A percentile compares a stretch with the other conserved stretches of the same genome.
These are phyloP conservation scores for Neltuma alba DNA, from an alignment of 306 rosid genomes.

Conservation along the genomic window DNA sequence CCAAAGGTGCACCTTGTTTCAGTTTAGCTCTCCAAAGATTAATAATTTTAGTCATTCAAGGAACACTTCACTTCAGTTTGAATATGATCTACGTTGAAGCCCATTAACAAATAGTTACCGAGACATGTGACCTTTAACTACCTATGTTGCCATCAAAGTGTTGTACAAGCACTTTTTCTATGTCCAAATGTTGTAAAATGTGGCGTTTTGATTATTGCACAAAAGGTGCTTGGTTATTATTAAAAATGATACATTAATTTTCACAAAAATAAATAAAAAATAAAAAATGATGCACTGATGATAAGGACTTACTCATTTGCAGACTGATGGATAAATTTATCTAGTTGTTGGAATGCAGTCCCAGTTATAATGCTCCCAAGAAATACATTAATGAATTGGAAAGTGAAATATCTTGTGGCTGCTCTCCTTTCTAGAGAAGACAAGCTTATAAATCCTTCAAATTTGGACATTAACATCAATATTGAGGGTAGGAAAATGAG, in stretches of 20 bases:
- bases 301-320: conserved; percentile 74
- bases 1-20: not conserved
- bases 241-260: not conserved
- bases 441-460: conserved; percentile 77
- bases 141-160: not conserved
- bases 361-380: conserved; percentile 98
- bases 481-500: conserved; percentile 82
- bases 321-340: conserved; percentile 82
- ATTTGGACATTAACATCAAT: conserved; percentile 93
- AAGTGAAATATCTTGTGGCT: conserved; percentile 83
- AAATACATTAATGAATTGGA: conserved; percentile 86
- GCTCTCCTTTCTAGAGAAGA: conserved; percentile 88
- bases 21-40: not conserved
- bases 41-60: not conserved
- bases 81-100: not conserved
- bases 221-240: conserved; percentile 5
- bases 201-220: not conserved
- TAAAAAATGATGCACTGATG: not conserved
- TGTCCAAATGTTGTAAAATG: not conserved
- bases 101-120: not conserved
- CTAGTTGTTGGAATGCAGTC: conserved; percentile 92
- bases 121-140: not conserved
- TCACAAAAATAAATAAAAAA: not conserved
- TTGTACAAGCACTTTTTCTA: not conserved
- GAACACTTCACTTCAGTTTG: not conserved